Percentiles rank a stretch among this genome's conserved stretches.
These are phyloP conservation scores for Physaria fendleri DNA, from an alignment of 345 rosid species.

Conservation along the genomic window DNA sequence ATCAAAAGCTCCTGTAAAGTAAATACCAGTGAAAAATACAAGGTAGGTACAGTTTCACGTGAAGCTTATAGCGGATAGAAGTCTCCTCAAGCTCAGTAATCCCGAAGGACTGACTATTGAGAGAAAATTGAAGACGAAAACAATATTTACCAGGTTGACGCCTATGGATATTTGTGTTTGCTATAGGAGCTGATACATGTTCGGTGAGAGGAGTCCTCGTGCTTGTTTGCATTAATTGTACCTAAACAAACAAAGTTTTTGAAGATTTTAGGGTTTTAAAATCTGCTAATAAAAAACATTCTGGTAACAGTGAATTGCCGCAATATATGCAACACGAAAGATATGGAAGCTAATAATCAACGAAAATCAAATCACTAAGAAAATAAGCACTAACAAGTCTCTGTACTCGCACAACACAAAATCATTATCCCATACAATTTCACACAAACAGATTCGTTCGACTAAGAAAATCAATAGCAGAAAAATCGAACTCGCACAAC, in stretches of 20 bases:
- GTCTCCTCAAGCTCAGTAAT: no score
- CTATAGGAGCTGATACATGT: conserved; percentile 12
- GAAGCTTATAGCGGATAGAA: neutral
- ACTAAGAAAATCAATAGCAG: neutral
- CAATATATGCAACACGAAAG: neutral
- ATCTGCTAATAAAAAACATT: neutral
- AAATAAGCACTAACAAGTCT: neutral
- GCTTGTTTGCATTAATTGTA: conserved; percentile 28
- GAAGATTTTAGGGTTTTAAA: neutral
- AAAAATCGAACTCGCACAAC: no score
- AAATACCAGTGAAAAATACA: neutral
- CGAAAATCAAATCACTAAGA: neutral
- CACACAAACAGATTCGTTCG: neutral
- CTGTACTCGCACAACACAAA: neutral
- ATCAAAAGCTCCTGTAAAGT: neutral
- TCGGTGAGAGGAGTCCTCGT: conserved; percentile 27
- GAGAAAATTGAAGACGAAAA: no score
- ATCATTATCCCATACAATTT: conserved; percentile 9
- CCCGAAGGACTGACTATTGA: no score
- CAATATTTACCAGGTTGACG: conserved; percentile 39
- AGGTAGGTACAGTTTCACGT: neutral
- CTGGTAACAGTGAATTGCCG: neutral
- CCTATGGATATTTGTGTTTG: conserved; percentile 26
- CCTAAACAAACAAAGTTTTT: conserved; percentile 23
- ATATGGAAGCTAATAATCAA: conserved; percentile 1